Percentiles rank a stretch among this genome's conserved stretches.
phyloP scores from a whole-genome alignment of 371 early-diverging fungal genomes.

The Mucor velutinosus region DNA sequence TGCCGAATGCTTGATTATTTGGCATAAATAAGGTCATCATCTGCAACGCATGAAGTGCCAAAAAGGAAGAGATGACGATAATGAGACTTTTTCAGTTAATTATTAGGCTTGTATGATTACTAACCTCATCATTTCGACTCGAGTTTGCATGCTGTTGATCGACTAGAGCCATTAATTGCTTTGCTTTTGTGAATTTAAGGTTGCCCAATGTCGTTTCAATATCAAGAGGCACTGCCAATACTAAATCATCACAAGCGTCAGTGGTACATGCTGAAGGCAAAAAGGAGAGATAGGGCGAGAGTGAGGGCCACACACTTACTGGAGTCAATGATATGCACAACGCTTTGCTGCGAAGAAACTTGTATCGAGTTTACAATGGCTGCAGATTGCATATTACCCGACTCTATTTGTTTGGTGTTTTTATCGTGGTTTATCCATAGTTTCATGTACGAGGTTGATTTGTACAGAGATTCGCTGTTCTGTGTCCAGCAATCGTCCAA shows the following conservation, averaged over 20 bases:
- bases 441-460: neutral
- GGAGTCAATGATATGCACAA: constrained; percentile 10
- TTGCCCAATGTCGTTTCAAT: constrained; percentile 1
- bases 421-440: neutral
- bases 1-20: constrained; percentile 28
- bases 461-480: neutral
- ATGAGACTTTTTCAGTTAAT: neutral
- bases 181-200: constrained; percentile 9
- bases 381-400: constrained; percentile 11
- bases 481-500: neutral
- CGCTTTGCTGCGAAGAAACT: neutral
- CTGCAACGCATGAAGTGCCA: neutral
- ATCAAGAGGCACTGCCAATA: constrained; percentile 11
- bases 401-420: constrained; percentile 4
- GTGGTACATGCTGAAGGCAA: neutral
- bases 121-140: neutral
- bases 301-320: neutral
- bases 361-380: constrained; percentile 3
- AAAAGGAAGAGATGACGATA: no score
- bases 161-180: neutral
- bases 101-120: neutral
- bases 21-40: constrained; percentile 39
- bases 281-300: neutral
- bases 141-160: neutral
- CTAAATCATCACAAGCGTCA: neutral